Percentiles rank a stretch among this genome's conserved stretches.
Evolutionary conservation across 805 yeast genomes (phyloP).

Genomic region (Candida cerambycidarum): DNA sequence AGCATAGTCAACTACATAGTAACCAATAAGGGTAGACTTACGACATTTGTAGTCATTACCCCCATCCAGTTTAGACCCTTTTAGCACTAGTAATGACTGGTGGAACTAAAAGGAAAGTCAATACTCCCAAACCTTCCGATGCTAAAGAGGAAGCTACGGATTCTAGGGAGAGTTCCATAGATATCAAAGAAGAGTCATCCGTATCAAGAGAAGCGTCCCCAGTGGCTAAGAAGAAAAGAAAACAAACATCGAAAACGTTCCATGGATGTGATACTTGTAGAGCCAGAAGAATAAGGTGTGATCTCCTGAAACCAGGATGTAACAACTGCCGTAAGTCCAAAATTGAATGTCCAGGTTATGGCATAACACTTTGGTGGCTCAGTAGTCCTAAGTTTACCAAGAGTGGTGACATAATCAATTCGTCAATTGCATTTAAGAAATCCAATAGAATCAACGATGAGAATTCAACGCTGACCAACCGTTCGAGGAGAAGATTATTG

Average conservation of each 20-base stretch:
- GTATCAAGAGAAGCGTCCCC: constrained; percentile 1
- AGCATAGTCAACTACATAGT: too few species aligned
- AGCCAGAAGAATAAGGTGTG: constrained; percentile 77
- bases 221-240: constrained; percentile 7
- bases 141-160: too few species aligned
- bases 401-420: constrained; percentile 26
- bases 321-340: constrained; percentile 67
- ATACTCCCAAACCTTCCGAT: too few species aligned
- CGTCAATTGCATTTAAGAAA: constrained; percentile 30
- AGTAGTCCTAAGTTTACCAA: constrained; percentile 46
- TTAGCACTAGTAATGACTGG: too few species aligned
- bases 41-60: too few species aligned
- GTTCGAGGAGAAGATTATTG: constrained; percentile 62
- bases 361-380: constrained; percentile 74
- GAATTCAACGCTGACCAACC: constrained; percentile 40
- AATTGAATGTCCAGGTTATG: constrained; percentile 77
- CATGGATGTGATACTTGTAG: constrained; percentile 91
- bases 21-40: too few species aligned
- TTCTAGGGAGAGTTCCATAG: background rate
- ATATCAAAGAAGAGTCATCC: too few species aligned
- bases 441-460: constrained; percentile 15
- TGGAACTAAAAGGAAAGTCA: background rate
- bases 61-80: too few species aligned
- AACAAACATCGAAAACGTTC: constrained; percentile 57
- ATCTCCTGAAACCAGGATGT: constrained; percentile 68